phyloP scores from a whole-genome alignment of 2,329 filamentous ascomycete species.

The Aphanoascus verrucosus region DNA sequence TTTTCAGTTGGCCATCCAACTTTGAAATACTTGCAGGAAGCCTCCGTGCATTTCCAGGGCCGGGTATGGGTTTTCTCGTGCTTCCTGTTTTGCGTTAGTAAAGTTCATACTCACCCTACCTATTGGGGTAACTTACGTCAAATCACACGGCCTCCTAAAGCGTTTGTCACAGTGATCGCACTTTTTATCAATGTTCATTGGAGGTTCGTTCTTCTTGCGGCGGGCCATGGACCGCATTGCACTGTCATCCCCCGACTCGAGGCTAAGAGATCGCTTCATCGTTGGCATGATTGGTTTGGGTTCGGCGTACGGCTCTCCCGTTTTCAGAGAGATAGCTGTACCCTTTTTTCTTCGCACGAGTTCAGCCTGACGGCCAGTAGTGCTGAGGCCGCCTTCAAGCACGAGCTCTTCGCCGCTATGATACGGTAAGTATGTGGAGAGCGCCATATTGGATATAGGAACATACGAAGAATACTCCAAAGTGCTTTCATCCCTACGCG shows the following conservation, averaged over 20 bases:
- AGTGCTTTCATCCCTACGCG: slow-evolving; percentile 27
- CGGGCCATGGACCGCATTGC: slow-evolving; percentile 90
- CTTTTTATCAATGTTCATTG: slow-evolving; percentile 70
- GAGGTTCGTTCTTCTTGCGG: slow-evolving; percentile 82
- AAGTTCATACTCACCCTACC: neutral
- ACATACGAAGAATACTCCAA: slow-evolving; percentile 43
- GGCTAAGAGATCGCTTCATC: slow-evolving; percentile 44
- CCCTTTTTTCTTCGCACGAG: slow-evolving; percentile 66
- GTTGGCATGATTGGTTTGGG: slow-evolving; percentile 22
- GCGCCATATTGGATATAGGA: neutral
- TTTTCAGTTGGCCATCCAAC: slow-evolving; percentile 96
- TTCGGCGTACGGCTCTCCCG: slow-evolving; percentile 51
- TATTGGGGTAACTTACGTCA: slow-evolving; percentile 45
- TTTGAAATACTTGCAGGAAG: slow-evolving; percentile 78
- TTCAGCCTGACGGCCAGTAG: slow-evolving; percentile 73
- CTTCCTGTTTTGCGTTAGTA: slow-evolving; percentile 44
- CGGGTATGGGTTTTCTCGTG: slow-evolving; percentile 96
- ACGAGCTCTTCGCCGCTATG: slow-evolving; percentile 59
- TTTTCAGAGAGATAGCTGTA: slow-evolving; percentile 66
- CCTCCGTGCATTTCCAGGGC: slow-evolving; percentile 81
- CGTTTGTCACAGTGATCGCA: slow-evolving; percentile 80
- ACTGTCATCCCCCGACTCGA: slow-evolving; percentile 60
- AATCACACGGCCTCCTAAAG: slow-evolving; percentile 92
- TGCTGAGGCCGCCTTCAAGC: slow-evolving; percentile 67
- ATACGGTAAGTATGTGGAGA: slow-evolving; percentile 27